Conservation (phyloP, 345 rosid species). For the Aquilaria yunnanensis region DNA sequence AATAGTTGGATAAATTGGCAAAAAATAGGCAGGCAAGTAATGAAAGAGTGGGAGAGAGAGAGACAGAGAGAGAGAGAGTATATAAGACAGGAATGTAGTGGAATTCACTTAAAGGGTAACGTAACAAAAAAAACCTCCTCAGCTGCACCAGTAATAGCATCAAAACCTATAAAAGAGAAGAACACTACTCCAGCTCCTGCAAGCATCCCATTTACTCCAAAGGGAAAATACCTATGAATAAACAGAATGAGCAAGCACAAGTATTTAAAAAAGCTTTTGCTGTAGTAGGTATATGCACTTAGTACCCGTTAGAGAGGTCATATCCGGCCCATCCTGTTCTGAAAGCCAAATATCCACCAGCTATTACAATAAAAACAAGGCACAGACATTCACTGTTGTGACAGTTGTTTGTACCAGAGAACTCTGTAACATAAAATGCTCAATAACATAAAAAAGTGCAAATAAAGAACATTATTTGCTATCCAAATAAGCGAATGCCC, state of each 20-base stretch:
- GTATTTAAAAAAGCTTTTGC: not conserved
- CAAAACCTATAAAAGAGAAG: slow-evolving; percentile 67
- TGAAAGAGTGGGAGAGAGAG: not conserved
- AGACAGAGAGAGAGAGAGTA: too few relatives aligned
- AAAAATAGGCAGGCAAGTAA: too few relatives aligned
- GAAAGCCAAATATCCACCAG: slow-evolving; percentile 46
- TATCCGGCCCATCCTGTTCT: slow-evolving; percentile 67
- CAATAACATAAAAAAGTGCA: slow-evolving; percentile 3
- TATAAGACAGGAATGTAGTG: too few relatives aligned
- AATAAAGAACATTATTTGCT: too few relatives aligned
- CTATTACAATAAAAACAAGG: slow-evolving; percentile 51
- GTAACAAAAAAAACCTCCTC: slow-evolving; percentile 42
- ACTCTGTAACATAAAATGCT: slow-evolving; percentile 32
- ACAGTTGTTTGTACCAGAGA: slow-evolving; percentile 56
- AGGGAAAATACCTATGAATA: slow-evolving; percentile 48
- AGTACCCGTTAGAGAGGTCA: slow-evolving; percentile 45
- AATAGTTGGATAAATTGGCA: too few relatives aligned
- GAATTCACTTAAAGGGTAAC: too few relatives aligned
- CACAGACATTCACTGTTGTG: slow-evolving; percentile 48
- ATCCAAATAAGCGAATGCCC: too few relatives aligned
- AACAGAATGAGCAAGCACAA: not conserved
- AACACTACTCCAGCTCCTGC: slow-evolving; percentile 63
- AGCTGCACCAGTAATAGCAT: slow-evolving; percentile 59
- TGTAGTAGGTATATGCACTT: slow-evolving; percentile 8
- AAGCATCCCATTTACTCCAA: slow-evolving; percentile 61